These are phyloP conservation scores for Aspergillus sp. DNA, from an alignment of 2,329 filamentous ascomycete species.

Conservation along the genomic window DNA sequence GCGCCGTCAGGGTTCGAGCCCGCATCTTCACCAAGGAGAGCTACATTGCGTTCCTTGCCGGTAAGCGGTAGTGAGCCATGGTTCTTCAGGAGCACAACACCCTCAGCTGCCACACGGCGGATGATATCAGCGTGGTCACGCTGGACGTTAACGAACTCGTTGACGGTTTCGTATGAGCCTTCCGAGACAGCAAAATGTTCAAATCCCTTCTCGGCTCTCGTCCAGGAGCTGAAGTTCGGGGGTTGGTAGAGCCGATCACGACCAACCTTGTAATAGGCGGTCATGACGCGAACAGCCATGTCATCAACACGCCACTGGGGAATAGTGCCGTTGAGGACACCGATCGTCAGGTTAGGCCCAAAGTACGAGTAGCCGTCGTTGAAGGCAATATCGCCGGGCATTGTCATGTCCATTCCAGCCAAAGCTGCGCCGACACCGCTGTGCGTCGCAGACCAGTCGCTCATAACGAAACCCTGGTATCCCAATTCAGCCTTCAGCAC, in stretches of 20 bases:
- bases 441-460: slow-evolving; percentile 77
- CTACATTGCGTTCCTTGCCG: slow-evolving; percentile 69
- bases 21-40: slow-evolving; percentile 80
- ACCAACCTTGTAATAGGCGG: slow-evolving; percentile 64
- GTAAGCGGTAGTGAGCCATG: slow-evolving; percentile 71
- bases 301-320: slow-evolving; percentile 87
- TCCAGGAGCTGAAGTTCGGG: slow-evolving; percentile 91
- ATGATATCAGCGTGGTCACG: slow-evolving; percentile 71
- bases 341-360: slow-evolving; percentile 84
- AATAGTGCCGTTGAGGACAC: slow-evolving; percentile 84
- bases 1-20: slow-evolving; percentile 72
- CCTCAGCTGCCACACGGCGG: slow-evolving; percentile 73
- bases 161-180: slow-evolving; percentile 64
- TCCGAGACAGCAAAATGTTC: slow-evolving; percentile 63
- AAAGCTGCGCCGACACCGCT: slow-evolving; percentile 65
- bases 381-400: slow-evolving; percentile 81
- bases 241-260: slow-evolving; percentile 52
- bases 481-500: slow-evolving; percentile 70
- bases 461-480: slow-evolving; percentile 70
- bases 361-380: slow-evolving; percentile 72
- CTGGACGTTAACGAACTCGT: slow-evolving; percentile 83
- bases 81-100: slow-evolving; percentile 90
- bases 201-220: slow-evolving; percentile 70
- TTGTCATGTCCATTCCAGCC: slow-evolving; percentile 76
- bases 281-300: slow-evolving; percentile 80